phyloP scores from a whole-genome alignment of 2,329 filamentous ascomycete genomes.

The Dactylonectria macrodidyma region DNA sequence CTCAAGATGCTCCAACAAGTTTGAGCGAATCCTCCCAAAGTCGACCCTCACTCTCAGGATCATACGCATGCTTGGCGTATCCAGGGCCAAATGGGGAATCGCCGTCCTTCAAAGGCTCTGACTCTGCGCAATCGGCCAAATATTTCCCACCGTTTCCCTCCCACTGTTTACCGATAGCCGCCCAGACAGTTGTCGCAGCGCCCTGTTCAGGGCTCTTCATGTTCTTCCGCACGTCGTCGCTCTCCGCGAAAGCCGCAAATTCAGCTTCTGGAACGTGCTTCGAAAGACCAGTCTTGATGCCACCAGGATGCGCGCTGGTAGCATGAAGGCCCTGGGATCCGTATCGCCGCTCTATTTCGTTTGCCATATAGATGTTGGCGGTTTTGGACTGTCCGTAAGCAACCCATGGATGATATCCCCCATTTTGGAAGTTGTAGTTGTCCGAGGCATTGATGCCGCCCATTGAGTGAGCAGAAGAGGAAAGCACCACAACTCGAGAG shows the following conservation, averaged over 20 bases:
- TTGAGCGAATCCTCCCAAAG: constrained; percentile 27
- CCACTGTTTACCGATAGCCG: constrained; percentile 26
- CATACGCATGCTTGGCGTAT: constrained; percentile 25
- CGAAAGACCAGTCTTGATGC: constrained; percentile 13
- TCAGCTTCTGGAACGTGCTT: not conserved
- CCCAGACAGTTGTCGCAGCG: constrained; percentile 22
- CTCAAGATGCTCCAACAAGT: constrained; percentile 8
- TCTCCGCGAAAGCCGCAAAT: not conserved
- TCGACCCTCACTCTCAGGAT: constrained; percentile 14
- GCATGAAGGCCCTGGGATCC: constrained; percentile 26
- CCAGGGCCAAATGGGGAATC: not conserved
- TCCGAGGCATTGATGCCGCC: constrained; percentile 31
- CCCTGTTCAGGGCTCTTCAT: constrained; percentile 28
- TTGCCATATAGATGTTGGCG: constrained; percentile 38
- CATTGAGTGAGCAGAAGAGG: constrained; percentile 57
- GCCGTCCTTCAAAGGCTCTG: constrained; percentile 9
- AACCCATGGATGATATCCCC: constrained; percentile 28
- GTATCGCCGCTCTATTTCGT: constrained; percentile 37
- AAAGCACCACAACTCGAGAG: constrained; percentile 63
- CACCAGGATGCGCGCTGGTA: constrained; percentile 34
- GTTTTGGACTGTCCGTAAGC: constrained; percentile 41
- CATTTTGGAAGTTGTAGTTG: constrained; percentile 34
- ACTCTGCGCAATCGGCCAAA: constrained; percentile 20
- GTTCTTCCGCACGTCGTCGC: not conserved
- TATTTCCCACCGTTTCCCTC: constrained; percentile 31